Evolutionary conservation across 257 asterid genomes (phyloP), one percentile per base, ranked within the genome.

Genomic region (Hygrophila difformis): DNA sequence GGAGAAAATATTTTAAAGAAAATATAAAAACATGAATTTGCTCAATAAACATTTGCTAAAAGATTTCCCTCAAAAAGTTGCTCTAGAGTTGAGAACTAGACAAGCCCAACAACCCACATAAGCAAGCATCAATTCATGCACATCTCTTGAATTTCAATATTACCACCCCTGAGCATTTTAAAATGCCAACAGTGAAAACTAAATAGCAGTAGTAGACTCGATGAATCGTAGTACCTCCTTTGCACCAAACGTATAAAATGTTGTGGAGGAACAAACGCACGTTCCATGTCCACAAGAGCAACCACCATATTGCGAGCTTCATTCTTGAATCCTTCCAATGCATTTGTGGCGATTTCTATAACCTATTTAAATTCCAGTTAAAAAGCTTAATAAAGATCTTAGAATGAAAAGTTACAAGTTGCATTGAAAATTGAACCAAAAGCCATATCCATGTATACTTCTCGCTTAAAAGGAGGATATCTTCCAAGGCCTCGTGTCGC

Each of bases 401-500:
- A 28, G 1, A 47, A 12, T 2, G 17, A 39, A 15, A n/a, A 15
- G 16, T 8, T 39, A 39, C 5, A 41, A 0, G 8, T 8, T 15
- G 24, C 47, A 41, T 3, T 5, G 24, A 16, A 35, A n/a, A 34
- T 12, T 44, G 26, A 61, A 42, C 7, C 38, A 26, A 40, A 34
- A 38, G 44, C 45, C 72, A 35, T 44, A 37, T 51, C 28, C 49
- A 53, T 19, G 43, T 19, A 35, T 49, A 87, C 97, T 94, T 86
- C 99, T 62, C 96, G 65, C 81, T 91, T 91, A 59, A 91, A 91
- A 61, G 95, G 93, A 59, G 96, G 99, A 65, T 91, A 91, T 73
- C 92, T 81, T 62, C 99, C 99, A 47, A 91, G 95, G 61, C 99
- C 99, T 13, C 96, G 94, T 22, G 99, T 91, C 46, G 87, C 86